Evolutionary conservation across 2,329 filamentous ascomycete genomes (phyloP), one percentile per base, ranked within the genome.

Genomic region (Diaporthe nobilis): DNA sequence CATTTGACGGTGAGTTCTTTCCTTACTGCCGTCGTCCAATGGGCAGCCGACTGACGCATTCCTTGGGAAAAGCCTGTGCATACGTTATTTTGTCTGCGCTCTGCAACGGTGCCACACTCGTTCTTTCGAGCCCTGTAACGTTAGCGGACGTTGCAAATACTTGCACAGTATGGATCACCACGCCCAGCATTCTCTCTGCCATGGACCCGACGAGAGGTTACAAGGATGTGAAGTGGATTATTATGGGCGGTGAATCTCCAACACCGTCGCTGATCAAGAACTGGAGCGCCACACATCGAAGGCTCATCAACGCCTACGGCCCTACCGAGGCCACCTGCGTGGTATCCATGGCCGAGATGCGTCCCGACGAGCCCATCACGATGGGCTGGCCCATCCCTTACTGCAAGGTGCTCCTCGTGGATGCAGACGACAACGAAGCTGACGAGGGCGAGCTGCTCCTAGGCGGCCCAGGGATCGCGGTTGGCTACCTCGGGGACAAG

Each of bases 151-250:
- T 65, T 0, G 60, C 60, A 12, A 9, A 65, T 25, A 31, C 60
- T 34, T 65, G 60, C 60, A 20, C 60, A 13, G 31, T 65, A 47
- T 65, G 60, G 60, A 65, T 65, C 60, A 65, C 60, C 39, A 65
- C 60, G 4, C 60, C 60, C 12, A 65, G 60, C 25, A 65, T 65
- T 2, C 60, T 65, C 39, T 31, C 39, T 5, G 60, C 60, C 8
- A 65, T 65, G 60, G 60, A 65, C 42, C 60, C 60, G 2, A 47
- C 60, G 2, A 47, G 25, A 9, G 60, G 60, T 9, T 65, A 65
- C 17, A 31, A 65, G 1, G n/a, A 34, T 8, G 60, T 65, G 1
- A 65, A 65, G 22, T 65, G 60, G 60, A 65, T 65, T 8, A 65
- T 65, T 0, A 65, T 65, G 60, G 60, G 60, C 2, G 60, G 60